Evolutionary conservation across 768 basidiomycete genomes (phyloP).

Genomic region (Lentinula lateritia): DNA sequence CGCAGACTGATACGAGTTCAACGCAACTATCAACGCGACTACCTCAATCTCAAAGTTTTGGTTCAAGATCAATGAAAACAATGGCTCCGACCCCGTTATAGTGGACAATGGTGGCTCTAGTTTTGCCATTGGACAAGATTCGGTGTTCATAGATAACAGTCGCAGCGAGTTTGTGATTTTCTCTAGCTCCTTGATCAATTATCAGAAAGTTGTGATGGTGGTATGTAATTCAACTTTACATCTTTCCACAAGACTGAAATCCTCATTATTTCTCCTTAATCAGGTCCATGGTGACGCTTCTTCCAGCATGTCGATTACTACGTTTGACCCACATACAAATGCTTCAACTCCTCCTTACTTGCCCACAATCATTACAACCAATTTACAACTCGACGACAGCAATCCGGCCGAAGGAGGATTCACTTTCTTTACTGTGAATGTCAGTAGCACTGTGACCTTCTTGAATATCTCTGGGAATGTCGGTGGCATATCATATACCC

Average conservation of each 20-base stretch:
- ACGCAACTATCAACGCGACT: conserved; percentile 31
- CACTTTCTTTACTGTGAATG: not conserved
- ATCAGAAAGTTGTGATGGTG: not conserved
- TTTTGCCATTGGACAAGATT: conserved; percentile 38
- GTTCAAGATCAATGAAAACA: conserved; percentile 42
- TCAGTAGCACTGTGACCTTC: not conserved
- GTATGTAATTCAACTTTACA: not conserved
- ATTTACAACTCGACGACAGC: not conserved
- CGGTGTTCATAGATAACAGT: conserved; percentile 28
- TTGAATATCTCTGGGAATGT: not conserved
- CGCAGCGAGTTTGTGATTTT: not conserved
- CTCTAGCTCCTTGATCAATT: not conserved
- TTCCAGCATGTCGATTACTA: not conserved
- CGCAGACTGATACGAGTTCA: conserved; percentile 37
- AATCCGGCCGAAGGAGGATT: not conserved
- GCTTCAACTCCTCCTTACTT: not conserved
- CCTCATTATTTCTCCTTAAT: not conserved
- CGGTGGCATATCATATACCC: not conserved
- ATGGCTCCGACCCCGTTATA: conserved; percentile 28
- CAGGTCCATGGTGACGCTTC: conserved; percentile 1
- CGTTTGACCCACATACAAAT: not conserved
- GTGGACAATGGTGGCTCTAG: conserved; percentile 37
- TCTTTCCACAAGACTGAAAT: not conserved
- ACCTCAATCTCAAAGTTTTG: conserved; percentile 42
- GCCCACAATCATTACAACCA: not conserved